Evolutionary conservation across 2,329 filamentous ascomycete species (phyloP).

Genomic region (Talaromyces sp.): DNA sequence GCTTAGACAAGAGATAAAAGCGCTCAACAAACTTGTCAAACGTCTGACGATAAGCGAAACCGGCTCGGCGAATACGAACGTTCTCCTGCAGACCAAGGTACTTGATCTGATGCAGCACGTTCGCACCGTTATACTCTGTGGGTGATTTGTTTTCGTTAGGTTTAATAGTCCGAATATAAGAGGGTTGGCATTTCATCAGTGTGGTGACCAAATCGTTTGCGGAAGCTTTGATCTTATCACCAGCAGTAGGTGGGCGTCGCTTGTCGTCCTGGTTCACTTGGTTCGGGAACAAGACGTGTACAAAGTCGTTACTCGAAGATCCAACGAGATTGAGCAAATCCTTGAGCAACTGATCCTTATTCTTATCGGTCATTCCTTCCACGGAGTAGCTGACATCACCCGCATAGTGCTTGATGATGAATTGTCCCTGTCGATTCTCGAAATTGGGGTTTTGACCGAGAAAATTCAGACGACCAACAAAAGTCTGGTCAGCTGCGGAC

Average conservation of each 20-base stretch:
- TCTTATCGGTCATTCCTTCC: conserved; percentile 98
- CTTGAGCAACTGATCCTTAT: conserved; percentile 96
- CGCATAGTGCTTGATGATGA: conserved; percentile 98
- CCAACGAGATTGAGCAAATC: conserved; percentile 84
- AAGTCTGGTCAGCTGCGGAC: conserved; percentile 88
- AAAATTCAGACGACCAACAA: conserved; percentile 87
- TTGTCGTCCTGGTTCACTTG: conserved; percentile 95
- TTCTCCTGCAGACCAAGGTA: conserved; percentile 99
- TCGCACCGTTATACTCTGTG: conserved; percentile 83
- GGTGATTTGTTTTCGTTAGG: conserved; percentile 98
- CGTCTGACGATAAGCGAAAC: conserved; percentile 93
- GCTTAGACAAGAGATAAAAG: conserved; percentile 91
- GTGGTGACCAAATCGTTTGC: conserved; percentile 94
- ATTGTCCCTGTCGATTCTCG: conserved; percentile 86
- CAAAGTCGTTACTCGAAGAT: conserved; percentile 76
- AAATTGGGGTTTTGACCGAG: conserved; percentile 85
- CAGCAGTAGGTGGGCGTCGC: conserved; percentile 86
- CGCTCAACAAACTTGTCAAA: conserved; percentile 98
- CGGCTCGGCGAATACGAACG: conserved; percentile 91
- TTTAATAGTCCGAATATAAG: conserved; percentile 98
- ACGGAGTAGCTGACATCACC: conserved; percentile 94
- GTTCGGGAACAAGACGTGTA: conserved; percentile 85
- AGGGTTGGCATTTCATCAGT: conserved; percentile 94
- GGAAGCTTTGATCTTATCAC: conserved; percentile 91
- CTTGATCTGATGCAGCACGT: conserved; percentile 97